Evolutionary conservation across 768 basidiomycete genomes (phyloP), one percentile per base, ranked within the genome.

Genomic region (Leccinum barrowsii): DNA sequence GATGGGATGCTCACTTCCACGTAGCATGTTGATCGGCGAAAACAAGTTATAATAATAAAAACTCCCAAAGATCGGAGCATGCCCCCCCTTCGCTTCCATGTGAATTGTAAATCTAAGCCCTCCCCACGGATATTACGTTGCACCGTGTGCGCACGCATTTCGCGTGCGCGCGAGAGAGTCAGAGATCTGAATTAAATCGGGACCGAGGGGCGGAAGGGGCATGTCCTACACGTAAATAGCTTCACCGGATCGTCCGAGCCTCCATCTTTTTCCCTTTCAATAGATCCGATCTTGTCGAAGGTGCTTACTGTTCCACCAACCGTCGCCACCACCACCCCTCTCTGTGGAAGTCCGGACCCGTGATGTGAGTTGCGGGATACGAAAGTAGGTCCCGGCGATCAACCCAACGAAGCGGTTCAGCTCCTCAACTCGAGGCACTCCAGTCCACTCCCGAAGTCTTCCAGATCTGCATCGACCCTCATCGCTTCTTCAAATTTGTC

Each of bases 401-500:
- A 48, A 34, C 22, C 5, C 12, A 48, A 48, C 50, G 42, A 56
- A 44, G 42, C 21, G 8, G 10, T 35, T 44, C 63, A 40, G 5
- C 34, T 13, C 35, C n/a, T 15, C 19, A 49, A 19, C 28, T 34
- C 54, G 21, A 52, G 24, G 19, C 7, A 10, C 7, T 53, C 42
- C 30, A 60, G 26, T 17, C 30, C n/a, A 51, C 51, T 24, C 34
- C 50, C 59, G 30, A 58, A 53, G 32, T 55, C 50, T 21, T 60
- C 54, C 30, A 10, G 32, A 47, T 60, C 57, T 21, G 12, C 13
- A 17, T 50, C 52, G 42, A 48, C 56, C 30, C n/a, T 47, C 4
- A 30, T 17, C n/a, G 48, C 50, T 24, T 50, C 58, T 17, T 61
- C 59, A 44, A 19, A 11, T 24, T 24, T 24, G 35, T 28, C 56